Percentiles rank a stretch among this genome's conserved stretches.
phyloP scores from a whole-genome alignment of 352 stramenopile genomes.

The Phytophthora ramorum region DNA sequence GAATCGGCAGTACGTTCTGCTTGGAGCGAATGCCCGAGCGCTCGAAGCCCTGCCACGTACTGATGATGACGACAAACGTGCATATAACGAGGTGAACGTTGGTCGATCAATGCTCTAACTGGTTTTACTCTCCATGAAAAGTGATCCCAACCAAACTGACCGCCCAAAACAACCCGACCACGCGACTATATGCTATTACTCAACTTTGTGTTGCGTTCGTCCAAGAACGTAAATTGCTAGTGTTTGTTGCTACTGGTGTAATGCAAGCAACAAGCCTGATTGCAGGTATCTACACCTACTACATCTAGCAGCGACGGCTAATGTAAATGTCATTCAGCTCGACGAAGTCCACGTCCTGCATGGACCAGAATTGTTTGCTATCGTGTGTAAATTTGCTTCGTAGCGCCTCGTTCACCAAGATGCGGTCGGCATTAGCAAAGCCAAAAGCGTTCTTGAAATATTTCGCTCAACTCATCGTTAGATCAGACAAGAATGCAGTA shows the following conservation, averaged over 20 bases:
- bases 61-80: background rate
- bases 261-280: too few species aligned
- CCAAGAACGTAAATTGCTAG: background rate
- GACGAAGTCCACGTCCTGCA: too few species aligned
- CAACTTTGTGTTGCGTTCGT: background rate
- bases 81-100: slow-evolving; percentile 19
- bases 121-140: background rate
- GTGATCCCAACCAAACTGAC: background rate
- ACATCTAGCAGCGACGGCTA: too few species aligned
- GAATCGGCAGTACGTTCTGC: slow-evolving; percentile 5
- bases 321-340: too few species aligned
- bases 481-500: background rate
- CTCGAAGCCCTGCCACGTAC: background rate
- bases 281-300: too few species aligned
- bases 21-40: slow-evolving; percentile 7
- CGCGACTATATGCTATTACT: background rate
- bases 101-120: slow-evolving; percentile 9
- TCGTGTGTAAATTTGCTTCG: too few species aligned
- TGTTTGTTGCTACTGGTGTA: too few species aligned
- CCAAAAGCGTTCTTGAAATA: too few species aligned
- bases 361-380: too few species aligned
- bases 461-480: too few species aligned
- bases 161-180: background rate
- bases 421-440: too few species aligned
- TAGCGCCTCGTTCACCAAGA: too few species aligned